Conservation (phyloP, 371 early-diverging fungal species). For the Mortierella sp. region DNA sequence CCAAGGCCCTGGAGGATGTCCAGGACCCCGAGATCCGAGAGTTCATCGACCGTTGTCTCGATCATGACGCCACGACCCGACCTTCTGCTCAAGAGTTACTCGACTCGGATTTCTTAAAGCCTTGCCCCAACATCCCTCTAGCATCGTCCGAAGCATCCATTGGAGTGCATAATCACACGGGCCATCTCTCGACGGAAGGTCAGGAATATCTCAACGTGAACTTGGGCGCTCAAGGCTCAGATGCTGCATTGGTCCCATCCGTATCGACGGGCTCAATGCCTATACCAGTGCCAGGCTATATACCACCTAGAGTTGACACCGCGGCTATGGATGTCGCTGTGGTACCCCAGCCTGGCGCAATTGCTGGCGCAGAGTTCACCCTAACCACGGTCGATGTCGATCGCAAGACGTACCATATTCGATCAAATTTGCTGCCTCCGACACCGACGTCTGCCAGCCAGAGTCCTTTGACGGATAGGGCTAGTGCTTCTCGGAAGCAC, state of each 20-base stretch:
- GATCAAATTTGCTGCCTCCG: conserved; percentile 12
- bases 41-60: conserved; percentile 78
- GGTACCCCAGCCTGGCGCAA: background rate
- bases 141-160: background rate
- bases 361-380: conserved; percentile 7
- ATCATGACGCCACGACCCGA: conserved; percentile 9
- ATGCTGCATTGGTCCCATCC: background rate
- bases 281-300: conserved; percentile 1
- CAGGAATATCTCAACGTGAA: background rate
- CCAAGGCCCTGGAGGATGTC: conserved; percentile 75
- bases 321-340: background rate
- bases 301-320: conserved; percentile 19
- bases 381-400: conserved; percentile 41
- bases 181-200: background rate
- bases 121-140: background rate
- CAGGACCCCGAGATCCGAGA: conserved; percentile 74
- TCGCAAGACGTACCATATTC: conserved; percentile 30
- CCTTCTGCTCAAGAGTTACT: conserved; percentile 17
- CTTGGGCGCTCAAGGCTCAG: background rate
- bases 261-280: background rate
- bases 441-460: background rate
- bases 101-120: conserved; percentile 14
- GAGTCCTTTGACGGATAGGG: background rate
- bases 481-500: background rate
- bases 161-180: background rate